Base-by-base conservation (phyloP, 2,329 filamentous ascomycete species). In the Pseudogymnoascus sp. region DNA sequence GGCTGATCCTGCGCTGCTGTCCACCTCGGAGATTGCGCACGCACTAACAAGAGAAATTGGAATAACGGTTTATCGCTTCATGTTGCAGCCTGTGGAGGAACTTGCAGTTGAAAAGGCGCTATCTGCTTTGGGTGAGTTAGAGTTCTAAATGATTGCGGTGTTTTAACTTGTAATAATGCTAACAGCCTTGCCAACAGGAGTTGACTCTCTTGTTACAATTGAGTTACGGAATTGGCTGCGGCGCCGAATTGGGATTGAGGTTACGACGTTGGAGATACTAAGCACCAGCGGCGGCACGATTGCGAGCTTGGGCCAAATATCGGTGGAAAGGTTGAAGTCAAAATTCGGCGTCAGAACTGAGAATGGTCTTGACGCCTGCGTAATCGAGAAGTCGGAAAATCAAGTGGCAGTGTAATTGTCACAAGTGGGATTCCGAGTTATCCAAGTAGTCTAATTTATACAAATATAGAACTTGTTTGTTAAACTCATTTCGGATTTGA, bases 171-270 rank as follows among this genome's bases (percentile, higher is more conserved):
- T 17, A 38, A 17, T 15, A 7, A 38, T 42, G 17, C 19, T 42
- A 21, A 42, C 40, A 21, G 5, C 4, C 19, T 21, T 42, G 3
- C 40, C 17, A 42, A 42, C 19, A 42, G 67, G 67, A 13, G 46
- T 68, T 13, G 67, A 68, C 35, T 67, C 66, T 38, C 61, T 68
- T 7, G 63, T 67, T 17, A 62, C 66, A 15, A 64, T 68, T 7
- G 65, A 67, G 29, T 40, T 68, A n/a, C 53, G 64, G 3, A 63
- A 65, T 42, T 68, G 66, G 66, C 62, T 68, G 21, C 40, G 40
- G 4, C 40, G 40, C 40, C 17, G 40, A n/a, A 17, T 42, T 42
- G 40, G 40, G 40, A 42, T 42, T 42, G 40, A 42, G n/a, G 40
- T 42, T 11, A 42, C 40, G 19, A 42, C 40, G 10, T 42, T 42